Evolutionary conservation across 768 basidiomycete species (phyloP).

Genomic region (Pholiota molesta): DNA sequence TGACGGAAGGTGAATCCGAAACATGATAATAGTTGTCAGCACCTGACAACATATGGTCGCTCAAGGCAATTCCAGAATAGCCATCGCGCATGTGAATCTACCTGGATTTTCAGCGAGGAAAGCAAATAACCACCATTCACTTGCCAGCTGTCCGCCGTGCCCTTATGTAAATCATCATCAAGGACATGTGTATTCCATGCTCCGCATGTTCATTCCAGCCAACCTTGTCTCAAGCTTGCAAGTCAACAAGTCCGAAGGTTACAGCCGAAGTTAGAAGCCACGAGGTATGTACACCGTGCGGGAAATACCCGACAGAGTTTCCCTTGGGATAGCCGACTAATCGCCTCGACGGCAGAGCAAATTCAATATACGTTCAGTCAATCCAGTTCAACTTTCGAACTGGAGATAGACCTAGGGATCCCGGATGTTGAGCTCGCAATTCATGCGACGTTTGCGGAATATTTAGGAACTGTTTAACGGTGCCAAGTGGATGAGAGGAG

Average conservation of each 20-base stretch:
- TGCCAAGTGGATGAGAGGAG: background rate
- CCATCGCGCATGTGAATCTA: background rate
- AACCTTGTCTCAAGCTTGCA: conserved; percentile 1
- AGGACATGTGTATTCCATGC: conserved; percentile 4
- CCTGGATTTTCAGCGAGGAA: background rate
- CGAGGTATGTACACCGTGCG: conserved; percentile 6
- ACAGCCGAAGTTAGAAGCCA: conserved; percentile 8
- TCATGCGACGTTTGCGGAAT: background rate
- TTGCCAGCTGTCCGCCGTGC: background rate
- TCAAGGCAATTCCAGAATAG: background rate
- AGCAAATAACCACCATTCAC: background rate
- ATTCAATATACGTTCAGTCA: conserved; percentile 1
- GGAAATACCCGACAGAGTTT: conserved; percentile 4
- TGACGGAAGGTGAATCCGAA: background rate
- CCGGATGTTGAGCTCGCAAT: background rate
- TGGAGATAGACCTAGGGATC: background rate
- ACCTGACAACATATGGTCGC: background rate
- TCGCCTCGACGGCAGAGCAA: background rate
- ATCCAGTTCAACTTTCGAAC: background rate
- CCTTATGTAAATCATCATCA: conserved; percentile 8
- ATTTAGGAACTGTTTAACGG: background rate
- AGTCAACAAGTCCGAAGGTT: conserved; percentile 2
- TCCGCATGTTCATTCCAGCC: background rate
- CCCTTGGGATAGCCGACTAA: background rate
- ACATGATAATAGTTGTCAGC: background rate